phyloP scores from a whole-genome alignment of 805 yeast genomes.

The Saccharomycopsis fermentans region DNA sequence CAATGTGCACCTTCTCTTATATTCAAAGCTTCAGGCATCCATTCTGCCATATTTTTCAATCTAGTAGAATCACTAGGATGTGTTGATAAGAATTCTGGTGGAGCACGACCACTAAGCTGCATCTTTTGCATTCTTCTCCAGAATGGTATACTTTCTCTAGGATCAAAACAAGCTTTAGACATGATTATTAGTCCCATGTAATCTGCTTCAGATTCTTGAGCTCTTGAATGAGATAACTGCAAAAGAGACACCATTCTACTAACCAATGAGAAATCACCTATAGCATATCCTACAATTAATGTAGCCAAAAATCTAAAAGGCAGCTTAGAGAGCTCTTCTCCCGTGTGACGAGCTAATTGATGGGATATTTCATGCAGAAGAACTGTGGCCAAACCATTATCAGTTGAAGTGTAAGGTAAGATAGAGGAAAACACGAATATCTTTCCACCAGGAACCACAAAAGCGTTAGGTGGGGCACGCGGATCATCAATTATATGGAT shows the following conservation, averaged over 20 bases:
- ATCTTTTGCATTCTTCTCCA: slow-evolving; percentile 44
- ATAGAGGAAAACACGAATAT: slow-evolving; percentile 82
- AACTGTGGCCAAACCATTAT: slow-evolving; percentile 93
- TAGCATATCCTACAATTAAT: slow-evolving; percentile 25
- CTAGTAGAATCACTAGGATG: slow-evolving; percentile 82
- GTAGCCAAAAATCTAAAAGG: slow-evolving; percentile 53
- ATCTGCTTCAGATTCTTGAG: slow-evolving; percentile 95
- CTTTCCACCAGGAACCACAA: slow-evolving; percentile 92
- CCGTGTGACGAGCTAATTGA: slow-evolving; percentile 84
- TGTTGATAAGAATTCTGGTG: slow-evolving; percentile 66
- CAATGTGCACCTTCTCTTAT: slow-evolving; percentile 11
- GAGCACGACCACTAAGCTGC: slow-evolving; percentile 21
- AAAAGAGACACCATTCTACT: background rate
- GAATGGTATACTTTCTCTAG: slow-evolving; percentile 58
- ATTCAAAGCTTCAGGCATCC: slow-evolving; percentile 47
- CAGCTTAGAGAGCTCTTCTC: slow-evolving; percentile 68
- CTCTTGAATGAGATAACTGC: slow-evolving; percentile 40
- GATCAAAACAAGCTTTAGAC: slow-evolving; percentile 83
- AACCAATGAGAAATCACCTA: slow-evolving; percentile 1
- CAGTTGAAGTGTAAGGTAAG: slow-evolving; percentile 65
- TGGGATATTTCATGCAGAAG: slow-evolving; percentile 90
- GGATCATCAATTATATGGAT: slow-evolving; percentile 70
- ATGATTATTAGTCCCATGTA: slow-evolving; percentile 85
- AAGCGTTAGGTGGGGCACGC: slow-evolving; percentile 84
- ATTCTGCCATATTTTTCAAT: slow-evolving; percentile 51